These are phyloP conservation scores for Elsinoe arachidis DNA, from an alignment of 2,329 filamentous ascomycete species.

Conservation along the genomic window DNA sequence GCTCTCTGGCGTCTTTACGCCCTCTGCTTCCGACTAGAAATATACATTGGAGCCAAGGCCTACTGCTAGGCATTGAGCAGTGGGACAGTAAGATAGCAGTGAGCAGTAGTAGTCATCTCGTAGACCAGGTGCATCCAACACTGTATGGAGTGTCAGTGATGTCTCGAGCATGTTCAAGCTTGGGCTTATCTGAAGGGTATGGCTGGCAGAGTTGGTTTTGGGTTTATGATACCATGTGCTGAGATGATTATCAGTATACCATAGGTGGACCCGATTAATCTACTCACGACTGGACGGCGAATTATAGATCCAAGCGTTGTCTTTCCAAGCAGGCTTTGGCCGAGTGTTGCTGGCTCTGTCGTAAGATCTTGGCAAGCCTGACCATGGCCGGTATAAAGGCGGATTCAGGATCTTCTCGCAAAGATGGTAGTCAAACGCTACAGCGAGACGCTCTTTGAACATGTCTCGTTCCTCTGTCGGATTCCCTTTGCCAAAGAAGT, in stretches of 20 bases:
- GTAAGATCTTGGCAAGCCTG: not conserved
- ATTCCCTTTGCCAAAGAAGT: constrained; percentile 38
- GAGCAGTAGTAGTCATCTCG: constrained; percentile 96
- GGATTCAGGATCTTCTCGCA: constrained; percentile 51
- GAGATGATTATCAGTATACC: too few relatives aligned
- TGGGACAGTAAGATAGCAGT: constrained; percentile 72
- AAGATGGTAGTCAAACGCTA: constrained; percentile 72
- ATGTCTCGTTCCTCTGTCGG: constrained; percentile 52
- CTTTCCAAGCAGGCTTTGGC: constrained; percentile 28
- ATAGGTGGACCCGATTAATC: not conserved
- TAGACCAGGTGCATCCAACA: constrained; percentile 81
- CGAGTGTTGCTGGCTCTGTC: not conserved
- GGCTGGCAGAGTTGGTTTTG: constrained; percentile 37
- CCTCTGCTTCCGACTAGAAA: constrained; percentile 72
- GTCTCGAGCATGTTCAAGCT: not conserved
- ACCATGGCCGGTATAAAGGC: too few relatives aligned
- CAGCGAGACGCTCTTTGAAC: constrained; percentile 66
- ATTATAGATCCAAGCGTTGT: constrained; percentile 34
- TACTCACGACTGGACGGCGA: constrained; percentile 27
- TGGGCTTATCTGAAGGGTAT: constrained; percentile 65
- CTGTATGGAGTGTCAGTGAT: constrained; percentile 42
- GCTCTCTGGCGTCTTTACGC: constrained; percentile 52
- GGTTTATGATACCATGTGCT: too few relatives aligned
- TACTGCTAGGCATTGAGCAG: constrained; percentile 68
- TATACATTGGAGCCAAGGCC: constrained; percentile 74